Conservation (phyloP, 1,284 basidiomycete genomes). For the Polyporus tsugae region DNA sequence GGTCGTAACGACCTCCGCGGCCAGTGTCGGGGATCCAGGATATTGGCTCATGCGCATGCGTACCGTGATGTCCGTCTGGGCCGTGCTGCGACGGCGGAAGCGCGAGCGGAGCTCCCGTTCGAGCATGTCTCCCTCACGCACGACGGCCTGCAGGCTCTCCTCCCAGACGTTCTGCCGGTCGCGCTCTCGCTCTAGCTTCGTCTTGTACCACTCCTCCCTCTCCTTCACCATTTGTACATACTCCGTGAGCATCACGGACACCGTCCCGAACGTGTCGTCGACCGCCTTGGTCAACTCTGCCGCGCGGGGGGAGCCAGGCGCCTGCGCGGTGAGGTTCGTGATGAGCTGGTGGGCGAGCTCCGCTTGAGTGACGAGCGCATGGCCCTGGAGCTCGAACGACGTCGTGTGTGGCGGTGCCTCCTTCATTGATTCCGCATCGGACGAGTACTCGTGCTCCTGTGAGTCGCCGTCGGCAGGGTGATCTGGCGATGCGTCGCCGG, state of each 20-base stretch:
- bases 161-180: conserved; percentile 89
- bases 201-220: conserved; percentile 85
- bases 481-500: conserved; percentile 13
- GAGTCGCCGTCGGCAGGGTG: conserved; percentile 39
- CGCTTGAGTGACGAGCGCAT: conserved; percentile 81
- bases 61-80: conserved; percentile 41
- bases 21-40: conserved; percentile 24
- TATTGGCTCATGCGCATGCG: conserved; percentile 41
- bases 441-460: conserved; percentile 52
- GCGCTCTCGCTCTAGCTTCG: conserved; percentile 71
- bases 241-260: conserved; percentile 70
- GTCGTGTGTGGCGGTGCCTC: conserved; percentile 69
- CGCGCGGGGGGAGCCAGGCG: conserved; percentile 46
- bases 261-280: conserved; percentile 66
- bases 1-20: conserved; percentile 10
- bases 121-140: conserved; percentile 86
- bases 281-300: conserved; percentile 66
- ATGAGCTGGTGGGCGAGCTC: conserved; percentile 81
- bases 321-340: conserved; percentile 53
- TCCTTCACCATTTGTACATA: conserved; percentile 80
- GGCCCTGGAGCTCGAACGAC: conserved; percentile 79
- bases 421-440: conserved; percentile 52
- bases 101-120: conserved; percentile 81
- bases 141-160: conserved; percentile 88
- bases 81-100: conserved; percentile 63